Evolutionary conservation across 441 rosid species (phyloP), one percentile per base, ranked within the genome.

Genomic region (Capsella rubella): DNA sequence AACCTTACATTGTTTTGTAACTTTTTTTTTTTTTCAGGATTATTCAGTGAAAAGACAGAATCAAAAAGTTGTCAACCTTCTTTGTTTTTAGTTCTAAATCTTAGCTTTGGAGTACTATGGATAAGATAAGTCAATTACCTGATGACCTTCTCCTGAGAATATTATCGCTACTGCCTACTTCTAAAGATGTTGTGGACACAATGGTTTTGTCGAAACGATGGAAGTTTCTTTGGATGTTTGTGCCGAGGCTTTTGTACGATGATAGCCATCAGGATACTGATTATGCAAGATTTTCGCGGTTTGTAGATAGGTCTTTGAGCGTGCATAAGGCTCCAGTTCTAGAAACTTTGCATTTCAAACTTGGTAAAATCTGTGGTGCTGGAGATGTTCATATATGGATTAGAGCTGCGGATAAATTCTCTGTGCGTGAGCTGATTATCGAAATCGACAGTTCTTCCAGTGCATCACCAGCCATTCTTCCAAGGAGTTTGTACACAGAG

Each of bases 341-440:
- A 45, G 18, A 45, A 45, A 45, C 49, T 45, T 47, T 50, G 54
- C 13, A 50, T 50, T 50, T 62, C 67, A 62, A 13, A 25, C 37
- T 58, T 58, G 46, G 29, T 58, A 2, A 1, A 58, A 16, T 11
- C n/a, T 58, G 46, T 61, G 66, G 45, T 43, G 9, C 3, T 32
- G 64, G 1, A 4, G 73, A 71, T 49, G 12, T 58, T 15, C 18
- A 37, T 10, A 15, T 50, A 4, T 71, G 75, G 67, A 50, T 60
- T 70, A 35, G 51, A 34, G 39, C 46, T 47, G 67, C 75, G 9
- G 5, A 21, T 32, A 59, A 60, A 21, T 5, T 39, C 11, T 21
- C 13, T 37, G 40, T 60, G 40, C 60, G 67, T 4, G 50, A 60
- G 40, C 18, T 71, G 59, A 35, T 43, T 25, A 9, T 71, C 12